Percentiles rank a stretch among this genome's conserved stretches.
These are phyloP conservation scores for Apophysomyces elegans DNA, from an alignment of 371 early-diverging fungal genomes.

Conservation along the genomic window DNA sequence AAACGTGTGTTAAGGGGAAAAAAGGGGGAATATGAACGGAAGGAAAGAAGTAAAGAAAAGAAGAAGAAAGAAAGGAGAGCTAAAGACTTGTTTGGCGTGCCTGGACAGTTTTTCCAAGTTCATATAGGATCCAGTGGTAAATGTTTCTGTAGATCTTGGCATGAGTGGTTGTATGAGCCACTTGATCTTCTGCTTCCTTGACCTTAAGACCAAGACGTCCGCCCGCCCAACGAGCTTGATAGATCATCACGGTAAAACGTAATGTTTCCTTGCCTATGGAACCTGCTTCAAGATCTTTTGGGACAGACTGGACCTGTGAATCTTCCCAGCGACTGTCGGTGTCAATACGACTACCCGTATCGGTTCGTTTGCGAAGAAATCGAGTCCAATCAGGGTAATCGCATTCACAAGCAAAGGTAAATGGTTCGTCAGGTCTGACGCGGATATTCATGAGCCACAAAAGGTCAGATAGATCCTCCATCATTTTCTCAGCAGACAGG, in stretches of 20 bases:
- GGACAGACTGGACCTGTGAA: background rate
- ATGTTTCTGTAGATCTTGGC: constrained; percentile 27
- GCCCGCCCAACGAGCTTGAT: constrained; percentile 47
- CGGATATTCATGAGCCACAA: constrained; percentile 26
- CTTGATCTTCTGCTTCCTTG: constrained; percentile 36
- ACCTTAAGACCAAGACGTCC: constrained; percentile 47
- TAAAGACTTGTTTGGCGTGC: constrained; percentile 1
- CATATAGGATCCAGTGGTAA: constrained; percentile 30
- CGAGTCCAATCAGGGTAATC: constrained; percentile 27
- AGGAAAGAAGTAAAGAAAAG: background rate
- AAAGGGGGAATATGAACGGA: background rate
- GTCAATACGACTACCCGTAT: constrained; percentile 18
- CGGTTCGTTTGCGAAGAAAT: constrained; percentile 16
- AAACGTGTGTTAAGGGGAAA: background rate
- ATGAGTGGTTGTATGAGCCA: constrained; percentile 13
- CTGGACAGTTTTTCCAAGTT: constrained; percentile 26
- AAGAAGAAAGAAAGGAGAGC: background rate
- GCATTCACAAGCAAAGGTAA: constrained; percentile 34
- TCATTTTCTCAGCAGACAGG: constrained; percentile 29
- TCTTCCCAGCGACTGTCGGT: constrained; percentile 6
- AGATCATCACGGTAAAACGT: constrained; percentile 35
- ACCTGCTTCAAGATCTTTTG: constrained; percentile 10
- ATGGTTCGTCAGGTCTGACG: constrained; percentile 21
- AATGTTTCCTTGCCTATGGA: constrained; percentile 19
- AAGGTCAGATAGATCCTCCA: constrained; percentile 30